Percentiles rank a stretch among this genome's conserved stretches.
Evolutionary conservation across 805 yeast species (phyloP).

Genomic region (Starmerella bombi): DNA sequence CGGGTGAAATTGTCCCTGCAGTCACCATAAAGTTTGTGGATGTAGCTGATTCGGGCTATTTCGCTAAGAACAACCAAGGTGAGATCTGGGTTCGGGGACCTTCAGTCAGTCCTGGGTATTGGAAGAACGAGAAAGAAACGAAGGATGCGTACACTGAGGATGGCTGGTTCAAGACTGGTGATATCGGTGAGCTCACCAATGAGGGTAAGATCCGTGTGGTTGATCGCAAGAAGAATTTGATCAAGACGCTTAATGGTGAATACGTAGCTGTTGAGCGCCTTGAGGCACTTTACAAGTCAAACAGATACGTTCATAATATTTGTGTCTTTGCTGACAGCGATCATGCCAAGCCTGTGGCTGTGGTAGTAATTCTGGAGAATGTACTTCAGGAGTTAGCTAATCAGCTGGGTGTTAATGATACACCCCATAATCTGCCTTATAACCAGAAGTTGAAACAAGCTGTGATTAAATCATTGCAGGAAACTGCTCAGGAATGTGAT

Average conservation of each 20-base stretch:
- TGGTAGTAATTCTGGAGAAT: slow-evolving; percentile 66
- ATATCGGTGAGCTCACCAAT: slow-evolving; percentile 83
- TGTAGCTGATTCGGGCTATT: slow-evolving; percentile 82
- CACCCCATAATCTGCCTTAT: slow-evolving; percentile 19
- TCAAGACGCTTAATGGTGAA: slow-evolving; percentile 93
- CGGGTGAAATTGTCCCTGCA: slow-evolving; percentile 73
- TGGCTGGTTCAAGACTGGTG: slow-evolving; percentile 96
- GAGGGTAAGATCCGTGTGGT: slow-evolving; percentile 70
- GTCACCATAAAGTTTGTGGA: slow-evolving; percentile 81
- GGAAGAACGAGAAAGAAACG: slow-evolving; percentile 72
- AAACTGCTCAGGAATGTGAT: slow-evolving; percentile 71
- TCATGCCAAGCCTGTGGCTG: slow-evolving; percentile 85
- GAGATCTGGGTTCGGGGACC: slow-evolving; percentile 73
- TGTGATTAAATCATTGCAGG: slow-evolving; percentile 45
- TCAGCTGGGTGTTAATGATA: slow-evolving; percentile 36
- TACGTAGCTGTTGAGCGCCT: slow-evolving; percentile 92
- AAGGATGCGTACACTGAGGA: slow-evolving; percentile 58
- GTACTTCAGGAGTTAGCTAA: slow-evolving; percentile 49
- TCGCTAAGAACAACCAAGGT: slow-evolving; percentile 83
- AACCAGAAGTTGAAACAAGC: slow-evolving; percentile 41
- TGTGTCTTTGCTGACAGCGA: slow-evolving; percentile 86
- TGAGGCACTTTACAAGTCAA: slow-evolving; percentile 82
- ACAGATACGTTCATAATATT: slow-evolving; percentile 58
- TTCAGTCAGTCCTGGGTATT: slow-evolving; percentile 64
- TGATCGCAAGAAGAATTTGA: slow-evolving; percentile 91